phyloP scores from a whole-genome alignment of 2,329 filamentous ascomycete genomes.

The Diatrype stigma region DNA sequence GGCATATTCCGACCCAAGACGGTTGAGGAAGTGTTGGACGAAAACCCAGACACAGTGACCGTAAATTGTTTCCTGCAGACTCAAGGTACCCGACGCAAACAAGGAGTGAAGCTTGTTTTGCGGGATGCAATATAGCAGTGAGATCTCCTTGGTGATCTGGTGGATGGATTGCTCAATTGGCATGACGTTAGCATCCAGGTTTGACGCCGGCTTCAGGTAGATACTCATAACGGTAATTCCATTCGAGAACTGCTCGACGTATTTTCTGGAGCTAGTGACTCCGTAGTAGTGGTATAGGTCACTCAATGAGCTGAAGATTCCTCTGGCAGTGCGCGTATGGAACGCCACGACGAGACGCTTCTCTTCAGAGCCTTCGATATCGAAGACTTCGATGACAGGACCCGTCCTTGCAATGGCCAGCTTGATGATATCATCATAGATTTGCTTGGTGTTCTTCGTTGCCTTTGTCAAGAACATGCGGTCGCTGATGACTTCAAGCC shows the following conservation, averaged over 20 bases:
- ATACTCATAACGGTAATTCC: constrained; percentile 96
- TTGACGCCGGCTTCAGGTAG: constrained; percentile 73
- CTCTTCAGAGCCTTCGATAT: constrained; percentile 86
- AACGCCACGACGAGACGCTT: constrained; percentile 94
- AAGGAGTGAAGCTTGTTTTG: constrained; percentile 93
- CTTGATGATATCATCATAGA: constrained; percentile 92
- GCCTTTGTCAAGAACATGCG: constrained; percentile 94
- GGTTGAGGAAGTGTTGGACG: constrained; percentile 95
- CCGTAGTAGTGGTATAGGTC: constrained; percentile 99
- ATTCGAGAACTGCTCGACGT: constrained; percentile 98
- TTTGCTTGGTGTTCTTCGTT: constrained; percentile 88
- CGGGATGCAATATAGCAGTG: constrained; percentile 93
- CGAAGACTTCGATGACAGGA: constrained; percentile 96
- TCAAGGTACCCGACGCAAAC: constrained; percentile 81
- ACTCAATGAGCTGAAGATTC: constrained; percentile 90
- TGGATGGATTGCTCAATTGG: constrained; percentile 93
- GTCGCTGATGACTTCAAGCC: constrained; percentile 87
- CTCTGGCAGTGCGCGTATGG: constrained; percentile 85
- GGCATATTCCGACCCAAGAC: constrained; percentile 85
- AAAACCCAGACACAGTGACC: constrained; percentile 98
- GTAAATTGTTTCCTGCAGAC: constrained; percentile 94
- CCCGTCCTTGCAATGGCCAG: constrained; percentile 80
- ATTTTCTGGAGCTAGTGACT: constrained; percentile 92
- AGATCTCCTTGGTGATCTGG: constrained; percentile 98
- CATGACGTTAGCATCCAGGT: constrained; percentile 57